These are phyloP conservation scores for Lyophyllum atratum DNA, from an alignment of 768 basidiomycete species.

Conservation along the genomic window DNA sequence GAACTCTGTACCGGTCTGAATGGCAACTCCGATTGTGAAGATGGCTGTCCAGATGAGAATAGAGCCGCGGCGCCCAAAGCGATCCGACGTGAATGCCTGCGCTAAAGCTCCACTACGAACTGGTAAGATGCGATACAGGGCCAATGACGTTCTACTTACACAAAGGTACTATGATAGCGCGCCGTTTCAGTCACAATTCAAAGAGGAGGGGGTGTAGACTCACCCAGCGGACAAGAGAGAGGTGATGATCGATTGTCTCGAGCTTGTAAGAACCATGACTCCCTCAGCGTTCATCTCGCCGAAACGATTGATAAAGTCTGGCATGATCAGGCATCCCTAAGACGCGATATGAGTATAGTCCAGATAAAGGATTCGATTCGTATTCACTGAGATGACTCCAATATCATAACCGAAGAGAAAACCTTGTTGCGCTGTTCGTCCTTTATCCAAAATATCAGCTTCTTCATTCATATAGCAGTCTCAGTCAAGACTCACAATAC, in stretches of 20 bases:
- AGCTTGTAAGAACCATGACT: constrained; percentile 51
- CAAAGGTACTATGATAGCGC: constrained; percentile 42
- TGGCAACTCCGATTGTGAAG: constrained; percentile 67
- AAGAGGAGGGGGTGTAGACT: constrained; percentile 13
- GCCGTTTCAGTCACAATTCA: background rate
- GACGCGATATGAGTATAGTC: background rate
- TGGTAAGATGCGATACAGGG: constrained; percentile 1
- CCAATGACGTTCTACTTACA: constrained; percentile 33
- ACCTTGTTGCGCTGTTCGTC: constrained; percentile 31
- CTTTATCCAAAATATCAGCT: background rate
- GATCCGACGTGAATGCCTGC: constrained; percentile 76
- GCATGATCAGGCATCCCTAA: constrained; percentile 80
- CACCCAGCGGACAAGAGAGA: constrained; percentile 78
- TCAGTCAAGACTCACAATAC: background rate
- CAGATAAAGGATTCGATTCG: background rate
- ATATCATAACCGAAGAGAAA: constrained; percentile 79
- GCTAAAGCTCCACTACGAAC: constrained; percentile 56
- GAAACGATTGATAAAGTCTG: constrained; percentile 72
- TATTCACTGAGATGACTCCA: constrained; percentile 69
- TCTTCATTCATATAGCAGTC: background rate
- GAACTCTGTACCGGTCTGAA: constrained; percentile 66
- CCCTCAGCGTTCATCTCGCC: constrained; percentile 54
- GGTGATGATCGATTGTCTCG: constrained; percentile 76
- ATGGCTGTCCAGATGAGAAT: constrained; percentile 77
- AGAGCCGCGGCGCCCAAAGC: constrained; percentile 70